phyloP scores from a whole-genome alignment of 2,329 filamentous ascomycete species.

The Xylariaceae sp. region DNA sequence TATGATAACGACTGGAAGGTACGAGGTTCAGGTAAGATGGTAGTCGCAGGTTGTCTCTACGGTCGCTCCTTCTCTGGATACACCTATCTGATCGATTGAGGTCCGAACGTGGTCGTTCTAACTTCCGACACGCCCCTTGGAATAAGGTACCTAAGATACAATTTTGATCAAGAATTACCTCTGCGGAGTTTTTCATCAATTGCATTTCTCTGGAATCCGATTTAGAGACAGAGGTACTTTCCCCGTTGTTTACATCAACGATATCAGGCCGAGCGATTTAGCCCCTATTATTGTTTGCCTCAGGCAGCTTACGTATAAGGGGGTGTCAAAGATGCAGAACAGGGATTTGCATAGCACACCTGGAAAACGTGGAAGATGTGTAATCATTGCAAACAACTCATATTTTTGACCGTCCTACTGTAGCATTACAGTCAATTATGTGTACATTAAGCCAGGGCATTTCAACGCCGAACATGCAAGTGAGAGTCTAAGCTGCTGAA shows the following conservation, averaged over 20 bases:
- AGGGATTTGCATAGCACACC: not conserved
- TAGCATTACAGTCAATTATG: constrained; percentile 9
- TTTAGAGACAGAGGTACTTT: not conserved
- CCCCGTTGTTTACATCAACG: not conserved
- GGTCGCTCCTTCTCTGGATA: too few species aligned
- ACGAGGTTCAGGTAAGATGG: too few species aligned
- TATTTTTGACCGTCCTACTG: constrained; percentile 4
- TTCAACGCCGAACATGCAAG: constrained; percentile 12
- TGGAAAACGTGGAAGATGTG: not conserved
- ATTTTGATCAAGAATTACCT: not conserved
- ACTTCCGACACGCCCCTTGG: too few species aligned
- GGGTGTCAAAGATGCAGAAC: not conserved
- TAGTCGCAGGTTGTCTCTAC: too few species aligned
- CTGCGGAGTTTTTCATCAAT: not conserved
- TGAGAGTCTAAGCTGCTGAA: constrained; percentile 2
- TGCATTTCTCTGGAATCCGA: not conserved
- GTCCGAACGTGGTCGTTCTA: too few species aligned
- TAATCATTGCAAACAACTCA: not conserved
- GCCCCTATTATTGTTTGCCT: not conserved
- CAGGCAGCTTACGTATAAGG: not conserved
- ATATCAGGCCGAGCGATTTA: not conserved
- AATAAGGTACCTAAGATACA: too few species aligned
- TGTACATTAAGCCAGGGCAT: constrained; percentile 12
- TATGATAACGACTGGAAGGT: too few species aligned
- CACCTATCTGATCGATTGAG: too few species aligned